These are phyloP conservation scores for Leccinum pallidistipes DNA, from an alignment of 1,284 basidiomycete genomes.

Conservation along the genomic window DNA sequence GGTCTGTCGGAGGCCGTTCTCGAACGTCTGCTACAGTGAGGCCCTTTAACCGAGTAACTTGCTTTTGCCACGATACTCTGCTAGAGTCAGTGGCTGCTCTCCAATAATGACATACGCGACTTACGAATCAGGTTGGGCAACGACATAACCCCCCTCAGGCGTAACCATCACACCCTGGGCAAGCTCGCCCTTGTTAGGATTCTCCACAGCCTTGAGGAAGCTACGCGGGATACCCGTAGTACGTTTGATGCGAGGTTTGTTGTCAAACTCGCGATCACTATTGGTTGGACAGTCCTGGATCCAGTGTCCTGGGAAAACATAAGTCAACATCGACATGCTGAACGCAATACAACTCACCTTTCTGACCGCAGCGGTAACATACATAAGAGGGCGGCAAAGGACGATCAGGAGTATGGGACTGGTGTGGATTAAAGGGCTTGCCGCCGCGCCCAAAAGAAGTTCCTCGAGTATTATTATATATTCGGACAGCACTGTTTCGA, in stretches of 20 bases:
- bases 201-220: constrained; percentile 96
- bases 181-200: constrained; percentile 72
- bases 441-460: constrained; percentile 58
- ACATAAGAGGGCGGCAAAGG: constrained; percentile 93
- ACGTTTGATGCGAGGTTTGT: constrained; percentile 93
- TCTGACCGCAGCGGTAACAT: constrained; percentile 98
- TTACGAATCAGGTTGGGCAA: constrained; percentile 90
- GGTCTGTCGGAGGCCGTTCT: constrained; percentile 78
- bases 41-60: constrained; percentile 75
- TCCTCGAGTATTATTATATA: constrained; percentile 66
- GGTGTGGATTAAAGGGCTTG: constrained; percentile 52
- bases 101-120: constrained; percentile 34
- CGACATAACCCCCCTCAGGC: constrained; percentile 94
- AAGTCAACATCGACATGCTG: not conserved
- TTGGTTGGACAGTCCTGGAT: constrained; percentile 99
- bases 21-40: constrained; percentile 85
- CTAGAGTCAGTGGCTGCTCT: constrained; percentile 8
- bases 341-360: constrained; percentile 60
- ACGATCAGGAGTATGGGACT: constrained; percentile 55
- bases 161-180: constrained; percentile 93
- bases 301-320: constrained; percentile 80
- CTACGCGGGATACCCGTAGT: constrained; percentile 98
- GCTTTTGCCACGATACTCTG: constrained; percentile 91
- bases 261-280: constrained; percentile 92
- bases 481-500: constrained; percentile 64